Percentiles rank a stretch among this genome's conserved stretches.
Conservation (phyloP, 352 stramenopile genomes). For the Globisporangium rhizosaccharum region DNA sequence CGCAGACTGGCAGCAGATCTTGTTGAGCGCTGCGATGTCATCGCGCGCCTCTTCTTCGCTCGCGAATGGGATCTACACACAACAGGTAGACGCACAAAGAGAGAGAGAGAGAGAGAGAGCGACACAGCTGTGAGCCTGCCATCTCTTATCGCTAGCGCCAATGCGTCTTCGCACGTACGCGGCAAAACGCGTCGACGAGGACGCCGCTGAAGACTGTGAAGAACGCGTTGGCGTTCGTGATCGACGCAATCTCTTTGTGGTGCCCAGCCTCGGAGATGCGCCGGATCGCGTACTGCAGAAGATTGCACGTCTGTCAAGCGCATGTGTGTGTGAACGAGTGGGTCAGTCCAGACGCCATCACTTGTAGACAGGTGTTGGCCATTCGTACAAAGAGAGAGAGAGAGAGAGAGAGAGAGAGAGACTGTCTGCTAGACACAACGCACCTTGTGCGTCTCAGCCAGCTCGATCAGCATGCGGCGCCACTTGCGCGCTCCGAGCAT, state of each 20-base stretch:
- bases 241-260: constrained; percentile 86
- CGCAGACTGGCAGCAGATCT: constrained; percentile 80
- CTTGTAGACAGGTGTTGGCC: not conserved
- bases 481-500: constrained; percentile 82
- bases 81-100: not conserved
- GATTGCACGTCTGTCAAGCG: constrained; percentile 51
- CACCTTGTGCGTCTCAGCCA: constrained; percentile 84
- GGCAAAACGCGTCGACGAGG: constrained; percentile 65
- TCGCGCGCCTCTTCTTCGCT: constrained; percentile 75
- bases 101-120: not conserved
- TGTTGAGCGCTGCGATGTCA: constrained; percentile 67
- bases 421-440: constrained; percentile 1
- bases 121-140: not conserved
- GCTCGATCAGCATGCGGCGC: constrained; percentile 80
- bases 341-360: not conserved
- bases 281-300: constrained; percentile 83
- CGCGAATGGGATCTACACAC: constrained; percentile 65
- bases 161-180: constrained; percentile 23
- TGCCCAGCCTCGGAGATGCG: constrained; percentile 81
- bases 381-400: not conserved
- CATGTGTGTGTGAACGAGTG: not conserved
- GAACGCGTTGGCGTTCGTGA: constrained; percentile 78
- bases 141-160: not conserved
- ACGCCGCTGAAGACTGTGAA: constrained; percentile 85
- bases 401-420: too few relatives aligned